These are phyloP conservation scores for Yamadazyma kanchanaburiensis DNA, from an alignment of 1,139 yeast genomes.

Conservation along the genomic window DNA sequence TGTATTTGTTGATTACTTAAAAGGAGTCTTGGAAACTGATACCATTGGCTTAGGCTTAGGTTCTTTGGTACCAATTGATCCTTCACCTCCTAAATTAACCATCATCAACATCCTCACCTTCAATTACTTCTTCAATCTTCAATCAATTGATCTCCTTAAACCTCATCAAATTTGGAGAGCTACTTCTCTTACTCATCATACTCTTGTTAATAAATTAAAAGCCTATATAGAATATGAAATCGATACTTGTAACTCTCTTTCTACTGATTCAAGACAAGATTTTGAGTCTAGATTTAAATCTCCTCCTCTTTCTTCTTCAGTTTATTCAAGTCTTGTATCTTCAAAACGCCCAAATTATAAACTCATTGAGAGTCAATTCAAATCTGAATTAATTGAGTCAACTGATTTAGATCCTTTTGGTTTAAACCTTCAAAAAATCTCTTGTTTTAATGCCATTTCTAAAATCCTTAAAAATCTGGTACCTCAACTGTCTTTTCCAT, in stretches of 20 bases:
- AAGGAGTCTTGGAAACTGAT: slow-evolving; percentile 8
- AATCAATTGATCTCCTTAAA: slow-evolving; percentile 27
- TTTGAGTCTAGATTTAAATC: slow-evolving; percentile 1
- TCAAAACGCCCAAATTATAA: slow-evolving; percentile 27
- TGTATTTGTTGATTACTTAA: slow-evolving; percentile 24
- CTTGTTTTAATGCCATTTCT: slow-evolving; percentile 4
- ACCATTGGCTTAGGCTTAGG: too few species aligned
- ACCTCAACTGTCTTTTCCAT: too few species aligned
- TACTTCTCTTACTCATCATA: slow-evolving; percentile 26
- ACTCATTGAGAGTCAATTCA: slow-evolving; percentile 28
- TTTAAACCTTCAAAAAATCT: slow-evolving; percentile 17
- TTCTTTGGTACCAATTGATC: slow-evolving; percentile 1
- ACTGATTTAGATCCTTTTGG: slow-evolving; percentile 33
- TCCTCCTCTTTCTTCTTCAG: slow-evolving; percentile 8
- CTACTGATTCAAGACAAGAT: slow-evolving; percentile 1
- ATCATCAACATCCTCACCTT: slow-evolving; percentile 41
- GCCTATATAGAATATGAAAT: slow-evolving; percentile 28
- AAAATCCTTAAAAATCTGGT: too few species aligned
- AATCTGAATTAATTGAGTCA: slow-evolving; percentile 25
- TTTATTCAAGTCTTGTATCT: slow-evolving; percentile 25
- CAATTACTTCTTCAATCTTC: slow-evolving; percentile 39
- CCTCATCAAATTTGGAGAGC: slow-evolving; percentile 45
- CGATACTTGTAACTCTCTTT: slow-evolving; percentile 9
- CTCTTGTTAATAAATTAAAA: slow-evolving; percentile 22
- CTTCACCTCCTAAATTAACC: slow-evolving; percentile 25